A percentile compares a stretch with the other conserved stretches of the same genome.
Evolutionary conservation across 1,139 yeast genomes (phyloP).

Genomic region (Kazachstania sp.): DNA sequence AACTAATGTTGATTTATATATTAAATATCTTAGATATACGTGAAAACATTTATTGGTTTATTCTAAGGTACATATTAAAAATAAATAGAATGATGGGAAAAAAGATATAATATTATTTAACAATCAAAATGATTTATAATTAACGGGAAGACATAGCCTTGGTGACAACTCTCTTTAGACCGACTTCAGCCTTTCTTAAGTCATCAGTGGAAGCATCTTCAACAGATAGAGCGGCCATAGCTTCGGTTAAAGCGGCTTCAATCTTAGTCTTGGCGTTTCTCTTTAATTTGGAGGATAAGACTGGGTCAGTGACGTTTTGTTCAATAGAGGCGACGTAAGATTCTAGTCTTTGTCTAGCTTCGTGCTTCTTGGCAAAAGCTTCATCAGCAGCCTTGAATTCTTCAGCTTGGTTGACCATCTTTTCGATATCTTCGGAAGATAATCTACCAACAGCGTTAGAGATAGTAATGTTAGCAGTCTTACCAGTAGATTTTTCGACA

Average conservation of each 20-base stretch:
- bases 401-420: conserved; percentile 97
- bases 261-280: conserved; percentile 93
- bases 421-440: conserved; percentile 92
- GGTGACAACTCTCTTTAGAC: conserved; percentile 96
- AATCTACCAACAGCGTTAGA: conserved; percentile 99
- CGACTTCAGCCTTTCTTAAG: conserved; percentile 96
- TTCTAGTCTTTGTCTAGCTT: conserved; percentile 97
- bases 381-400: conserved; percentile 97
- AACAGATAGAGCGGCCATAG: conserved; percentile 91
- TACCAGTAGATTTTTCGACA: conserved; percentile 98
- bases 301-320: conserved; percentile 94
- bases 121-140: conserved; percentile 22
- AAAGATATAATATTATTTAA: background rate
- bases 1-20: background rate
- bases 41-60: conserved; percentile 4
- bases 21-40: background rate
- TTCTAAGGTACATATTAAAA: conserved; percentile 7
- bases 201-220: conserved; percentile 94
- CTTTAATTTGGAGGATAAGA: conserved; percentile 93
- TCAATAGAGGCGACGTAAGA: conserved; percentile 95
- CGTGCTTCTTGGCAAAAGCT: conserved; percentile 98
- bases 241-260: conserved; percentile 95
- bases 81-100: background rate
- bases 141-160: conserved; percentile 97
- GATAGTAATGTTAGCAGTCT: conserved; percentile 98